phyloP scores from a whole-genome alignment of 345 rosid genomes.

The Firmiana major region DNA sequence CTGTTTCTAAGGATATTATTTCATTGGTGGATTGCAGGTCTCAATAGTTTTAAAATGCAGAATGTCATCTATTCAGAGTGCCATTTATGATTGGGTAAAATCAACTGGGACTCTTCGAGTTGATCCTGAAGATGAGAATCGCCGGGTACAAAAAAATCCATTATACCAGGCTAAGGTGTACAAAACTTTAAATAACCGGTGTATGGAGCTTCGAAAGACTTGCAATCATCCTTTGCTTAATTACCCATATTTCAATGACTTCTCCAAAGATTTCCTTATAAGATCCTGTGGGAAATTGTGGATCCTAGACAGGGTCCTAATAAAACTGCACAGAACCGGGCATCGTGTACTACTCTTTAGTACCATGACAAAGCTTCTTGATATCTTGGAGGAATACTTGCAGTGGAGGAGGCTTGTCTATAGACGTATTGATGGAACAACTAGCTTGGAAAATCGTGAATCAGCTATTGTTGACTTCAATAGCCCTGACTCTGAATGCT shows the following conservation, averaged over 20 bases:
- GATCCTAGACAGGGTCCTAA: slow-evolving; percentile 90
- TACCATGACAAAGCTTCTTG: slow-evolving; percentile 99
- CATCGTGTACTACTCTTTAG: slow-evolving; percentile 97
- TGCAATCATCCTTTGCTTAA: slow-evolving; percentile 98
- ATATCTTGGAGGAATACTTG: slow-evolving; percentile 96
- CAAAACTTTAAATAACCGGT: slow-evolving; percentile 81
- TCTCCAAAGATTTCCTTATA: slow-evolving; percentile 89
- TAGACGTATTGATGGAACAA: slow-evolving; percentile 97
- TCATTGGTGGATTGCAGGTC: slow-evolving; percentile 49
- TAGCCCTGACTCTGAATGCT: slow-evolving; percentile 78
- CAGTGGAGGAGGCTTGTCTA: slow-evolving; percentile 89
- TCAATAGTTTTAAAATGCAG: slow-evolving; percentile 89
- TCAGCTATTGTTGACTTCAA: slow-evolving; percentile 98
- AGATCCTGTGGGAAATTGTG: slow-evolving; percentile 95
- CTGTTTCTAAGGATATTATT: slow-evolving; percentile 30
- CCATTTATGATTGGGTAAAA: slow-evolving; percentile 98
- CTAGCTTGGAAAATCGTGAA: slow-evolving; percentile 99
- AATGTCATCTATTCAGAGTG: slow-evolving; percentile 98
- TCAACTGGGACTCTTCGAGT: slow-evolving; percentile 93
- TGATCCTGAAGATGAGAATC: slow-evolving; percentile 93
- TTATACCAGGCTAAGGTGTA: slow-evolving; percentile 73
- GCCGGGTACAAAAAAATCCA: slow-evolving; percentile 70
- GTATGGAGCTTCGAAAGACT: slow-evolving; percentile 97
- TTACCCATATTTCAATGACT: slow-evolving; percentile 85
- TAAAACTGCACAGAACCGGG: slow-evolving; percentile 90